These are phyloP conservation scores for Termitomyces sp. DNA, from an alignment of 768 basidiomycete genomes.

Conservation along the genomic window DNA sequence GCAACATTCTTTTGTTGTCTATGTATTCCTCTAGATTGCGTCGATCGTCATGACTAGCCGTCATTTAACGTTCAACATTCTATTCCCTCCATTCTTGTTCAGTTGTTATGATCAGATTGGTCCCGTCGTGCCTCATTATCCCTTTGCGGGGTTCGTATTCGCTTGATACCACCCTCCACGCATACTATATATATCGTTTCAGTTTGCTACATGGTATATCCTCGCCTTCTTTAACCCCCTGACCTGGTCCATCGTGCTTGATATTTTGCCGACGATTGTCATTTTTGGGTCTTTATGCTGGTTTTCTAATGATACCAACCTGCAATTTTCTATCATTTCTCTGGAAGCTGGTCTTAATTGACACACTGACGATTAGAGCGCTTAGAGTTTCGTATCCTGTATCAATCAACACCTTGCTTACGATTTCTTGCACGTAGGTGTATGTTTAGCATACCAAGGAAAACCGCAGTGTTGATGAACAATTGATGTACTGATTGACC, in stretches of 20 bases:
- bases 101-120: too few relatives aligned
- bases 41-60: background rate
- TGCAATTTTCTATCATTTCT: background rate
- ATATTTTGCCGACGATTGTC: background rate
- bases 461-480: background rate
- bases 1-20: background rate
- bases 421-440: too few relatives aligned
- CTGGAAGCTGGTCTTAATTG: background rate
- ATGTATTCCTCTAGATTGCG: background rate
- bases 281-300: background rate
- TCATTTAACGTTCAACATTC: background rate
- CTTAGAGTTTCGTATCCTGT: background rate
- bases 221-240: too few relatives aligned
- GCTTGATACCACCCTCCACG: too few relatives aligned
- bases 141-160: background rate
- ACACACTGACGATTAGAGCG: background rate
- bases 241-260: too few relatives aligned
- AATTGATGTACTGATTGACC: background rate
- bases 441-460: too few relatives aligned
- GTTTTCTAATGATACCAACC: background rate
- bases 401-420: background rate
- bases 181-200: background rate
- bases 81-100: background rate
- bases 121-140: background rate
- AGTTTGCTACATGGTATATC: too few relatives aligned